Evolutionary conservation across 2,329 filamentous ascomycete genomes (phyloP).

Genomic region (Sporothrix sp.): DNA sequence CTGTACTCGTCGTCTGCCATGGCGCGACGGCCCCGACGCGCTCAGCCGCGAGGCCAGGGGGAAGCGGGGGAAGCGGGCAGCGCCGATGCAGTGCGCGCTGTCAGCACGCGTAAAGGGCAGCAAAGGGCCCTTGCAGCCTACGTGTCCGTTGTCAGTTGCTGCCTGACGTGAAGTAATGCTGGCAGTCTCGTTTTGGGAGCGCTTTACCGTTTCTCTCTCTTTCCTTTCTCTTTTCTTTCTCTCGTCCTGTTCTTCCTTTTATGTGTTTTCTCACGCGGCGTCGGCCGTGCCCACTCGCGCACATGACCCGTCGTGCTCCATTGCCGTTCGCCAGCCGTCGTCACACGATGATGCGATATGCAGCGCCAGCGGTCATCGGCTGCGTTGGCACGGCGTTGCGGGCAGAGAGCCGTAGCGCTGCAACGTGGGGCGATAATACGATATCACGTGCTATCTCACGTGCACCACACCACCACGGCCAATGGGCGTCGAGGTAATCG

Average conservation of each 20-base stretch:
- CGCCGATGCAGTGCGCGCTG: too few species aligned
- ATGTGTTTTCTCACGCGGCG: neutral
- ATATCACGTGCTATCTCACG: neutral
- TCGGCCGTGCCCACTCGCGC: slow-evolving; percentile 1
- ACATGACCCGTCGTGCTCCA: slow-evolving; percentile 6
- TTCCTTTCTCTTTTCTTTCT: neutral
- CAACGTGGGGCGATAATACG: neutral
- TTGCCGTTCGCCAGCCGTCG: slow-evolving; percentile 4
- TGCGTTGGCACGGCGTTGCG: neutral
- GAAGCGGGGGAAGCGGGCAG: too few species aligned
- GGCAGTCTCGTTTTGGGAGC: too few species aligned
- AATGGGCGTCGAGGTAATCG: slow-evolving; percentile 13
- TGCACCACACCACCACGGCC: slow-evolving; percentile 6
- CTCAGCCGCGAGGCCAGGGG: too few species aligned
- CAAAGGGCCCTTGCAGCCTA: neutral
- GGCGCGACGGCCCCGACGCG: too few species aligned
- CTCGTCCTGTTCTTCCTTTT: neutral
- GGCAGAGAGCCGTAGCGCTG: slow-evolving; percentile 1
- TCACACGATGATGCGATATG: slow-evolving; percentile 3
- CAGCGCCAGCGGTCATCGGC: neutral
- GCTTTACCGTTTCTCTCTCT: neutral
- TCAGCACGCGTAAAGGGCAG: too few species aligned
- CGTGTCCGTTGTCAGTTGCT: too few species aligned
- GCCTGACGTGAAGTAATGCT: too few species aligned
- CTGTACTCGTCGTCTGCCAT: slow-evolving; percentile 11